These are phyloP conservation scores for Penicillium salamii DNA, from an alignment of 495 filamentous ascomycete species.

Conservation along the genomic window DNA sequence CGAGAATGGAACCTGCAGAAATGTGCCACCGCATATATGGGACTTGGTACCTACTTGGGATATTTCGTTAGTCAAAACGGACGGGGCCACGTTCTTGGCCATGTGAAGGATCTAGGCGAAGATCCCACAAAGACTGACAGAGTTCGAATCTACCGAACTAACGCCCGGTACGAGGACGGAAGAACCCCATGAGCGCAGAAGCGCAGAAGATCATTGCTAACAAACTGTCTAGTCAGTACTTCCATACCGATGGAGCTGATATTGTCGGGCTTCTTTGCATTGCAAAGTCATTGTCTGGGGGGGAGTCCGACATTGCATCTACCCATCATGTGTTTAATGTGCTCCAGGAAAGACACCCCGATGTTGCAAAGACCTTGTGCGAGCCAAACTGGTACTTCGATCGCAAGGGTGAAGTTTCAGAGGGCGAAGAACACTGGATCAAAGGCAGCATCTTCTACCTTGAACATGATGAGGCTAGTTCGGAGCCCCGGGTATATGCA, in stretches of 20 bases:
- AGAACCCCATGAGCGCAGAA: background rate
- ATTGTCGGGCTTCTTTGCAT: conserved; percentile 80
- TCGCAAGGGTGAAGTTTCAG: conserved; percentile 73
- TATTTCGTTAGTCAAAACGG: conserved; percentile 86
- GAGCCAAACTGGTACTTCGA: conserved; percentile 84
- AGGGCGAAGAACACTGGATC: conserved; percentile 69
- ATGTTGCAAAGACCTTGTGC: conserved; percentile 66
- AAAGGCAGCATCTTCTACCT: conserved; percentile 69
- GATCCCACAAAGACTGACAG: conserved; percentile 76
- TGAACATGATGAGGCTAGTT: conserved; percentile 41
- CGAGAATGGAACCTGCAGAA: conserved; percentile 72
- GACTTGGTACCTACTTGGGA: conserved; percentile 80
- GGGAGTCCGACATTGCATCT: conserved; percentile 76
- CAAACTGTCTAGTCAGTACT: conserved; percentile 66
- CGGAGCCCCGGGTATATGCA: conserved; percentile 40
- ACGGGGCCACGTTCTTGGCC: conserved; percentile 82
- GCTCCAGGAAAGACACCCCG: conserved; percentile 67
- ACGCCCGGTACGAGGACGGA: conserved; percentile 66
- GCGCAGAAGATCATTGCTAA: conserved; percentile 2
- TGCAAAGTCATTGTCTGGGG: conserved; percentile 68
- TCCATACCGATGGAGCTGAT: conserved; percentile 77
- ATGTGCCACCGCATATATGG: conserved; percentile 85
- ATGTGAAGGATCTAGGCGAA: conserved; percentile 87
- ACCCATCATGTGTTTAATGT: conserved; percentile 75
- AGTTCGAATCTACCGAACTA: conserved; percentile 86